Evolutionary conservation across 1,284 basidiomycete species (phyloP).

Genomic region (Hemileia vastatrix): DNA sequence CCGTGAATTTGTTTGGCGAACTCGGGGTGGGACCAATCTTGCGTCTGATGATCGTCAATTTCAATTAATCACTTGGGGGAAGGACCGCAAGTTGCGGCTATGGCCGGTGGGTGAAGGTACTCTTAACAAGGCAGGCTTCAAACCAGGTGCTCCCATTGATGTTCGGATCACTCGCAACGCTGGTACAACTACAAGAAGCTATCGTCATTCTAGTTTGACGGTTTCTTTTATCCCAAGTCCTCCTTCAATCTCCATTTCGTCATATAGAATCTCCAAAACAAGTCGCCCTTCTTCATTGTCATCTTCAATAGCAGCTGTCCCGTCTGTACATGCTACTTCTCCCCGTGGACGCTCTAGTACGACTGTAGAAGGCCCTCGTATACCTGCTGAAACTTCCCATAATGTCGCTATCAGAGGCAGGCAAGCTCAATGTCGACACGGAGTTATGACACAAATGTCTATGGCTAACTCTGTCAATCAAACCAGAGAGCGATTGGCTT

Average conservation of each 20-base stretch:
- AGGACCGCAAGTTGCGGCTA: slow-evolving; percentile 80
- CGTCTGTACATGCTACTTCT: slow-evolving; percentile 5
- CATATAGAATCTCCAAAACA: slow-evolving; percentile 8
- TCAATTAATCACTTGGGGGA: slow-evolving; percentile 93
- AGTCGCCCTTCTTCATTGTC: slow-evolving; percentile 10
- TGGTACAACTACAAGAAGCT: slow-evolving; percentile 27
- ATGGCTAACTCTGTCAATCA: slow-evolving; percentile 57
- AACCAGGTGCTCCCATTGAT: slow-evolving; percentile 49
- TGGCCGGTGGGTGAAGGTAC: slow-evolving; percentile 73
- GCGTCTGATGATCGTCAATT: slow-evolving; percentile 60
- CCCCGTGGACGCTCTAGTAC: background rate
- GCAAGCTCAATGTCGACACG: slow-evolving; percentile 1
- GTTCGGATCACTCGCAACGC: slow-evolving; percentile 49
- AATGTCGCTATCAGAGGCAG: background rate
- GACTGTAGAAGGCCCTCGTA: background rate
- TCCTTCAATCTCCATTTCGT: slow-evolving; percentile 12
- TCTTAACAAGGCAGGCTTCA: slow-evolving; percentile 49
- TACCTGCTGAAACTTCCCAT: background rate
- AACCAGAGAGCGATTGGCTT: slow-evolving; percentile 49
- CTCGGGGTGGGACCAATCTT: slow-evolving; percentile 49
- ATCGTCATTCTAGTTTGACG: slow-evolving; percentile 21
- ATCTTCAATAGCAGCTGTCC: slow-evolving; percentile 7
- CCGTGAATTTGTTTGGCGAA: slow-evolving; percentile 96
- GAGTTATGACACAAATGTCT: slow-evolving; percentile 45
- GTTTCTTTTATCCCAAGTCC: slow-evolving; percentile 14